phyloP scores from a whole-genome alignment of 140 eudicot species.

The Senecio squalidus region DNA sequence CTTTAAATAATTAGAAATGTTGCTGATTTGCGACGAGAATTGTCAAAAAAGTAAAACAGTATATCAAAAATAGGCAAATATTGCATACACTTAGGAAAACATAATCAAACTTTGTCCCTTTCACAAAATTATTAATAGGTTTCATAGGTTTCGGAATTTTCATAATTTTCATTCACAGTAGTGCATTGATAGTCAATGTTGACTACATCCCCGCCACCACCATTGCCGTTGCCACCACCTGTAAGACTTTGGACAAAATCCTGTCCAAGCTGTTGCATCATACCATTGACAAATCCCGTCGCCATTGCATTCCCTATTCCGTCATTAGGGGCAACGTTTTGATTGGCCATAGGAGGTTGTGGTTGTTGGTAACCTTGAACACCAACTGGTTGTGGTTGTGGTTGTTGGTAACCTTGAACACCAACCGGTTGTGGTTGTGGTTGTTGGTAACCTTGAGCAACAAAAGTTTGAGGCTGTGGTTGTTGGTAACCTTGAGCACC shows the following conservation, averaged over 20 bases:
- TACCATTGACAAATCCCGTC: constrained; percentile 47
- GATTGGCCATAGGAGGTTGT: too few species aligned
- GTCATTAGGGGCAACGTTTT: too few species aligned
- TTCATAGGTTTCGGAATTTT: too few species aligned
- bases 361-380: not conserved
- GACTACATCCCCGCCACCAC: constrained; percentile 5
- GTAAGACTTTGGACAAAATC: constrained; percentile 31
- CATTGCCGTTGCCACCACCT: constrained; percentile 23
- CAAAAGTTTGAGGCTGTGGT: not conserved
- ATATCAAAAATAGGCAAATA: constrained; percentile 2
- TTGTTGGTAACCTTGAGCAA: not conserved
- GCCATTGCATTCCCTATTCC: constrained; percentile 26
- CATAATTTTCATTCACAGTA: too few species aligned
- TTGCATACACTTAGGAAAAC: constrained; percentile 9
- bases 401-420: not conserved
- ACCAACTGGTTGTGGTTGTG: not conserved
- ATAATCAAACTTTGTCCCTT: not conserved
- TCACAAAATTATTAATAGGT: not conserved
- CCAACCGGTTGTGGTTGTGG: not conserved
- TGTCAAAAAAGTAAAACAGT: not conserved
- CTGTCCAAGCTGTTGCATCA: constrained; percentile 51
- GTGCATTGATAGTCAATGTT: not conserved
- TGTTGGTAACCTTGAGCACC: constrained; percentile 1
- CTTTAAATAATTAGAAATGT: too few species aligned
- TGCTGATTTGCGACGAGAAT: too few species aligned